Conservation (phyloP, 768 basidiomycete species). For the Tricholoma hemisulphureum region DNA sequence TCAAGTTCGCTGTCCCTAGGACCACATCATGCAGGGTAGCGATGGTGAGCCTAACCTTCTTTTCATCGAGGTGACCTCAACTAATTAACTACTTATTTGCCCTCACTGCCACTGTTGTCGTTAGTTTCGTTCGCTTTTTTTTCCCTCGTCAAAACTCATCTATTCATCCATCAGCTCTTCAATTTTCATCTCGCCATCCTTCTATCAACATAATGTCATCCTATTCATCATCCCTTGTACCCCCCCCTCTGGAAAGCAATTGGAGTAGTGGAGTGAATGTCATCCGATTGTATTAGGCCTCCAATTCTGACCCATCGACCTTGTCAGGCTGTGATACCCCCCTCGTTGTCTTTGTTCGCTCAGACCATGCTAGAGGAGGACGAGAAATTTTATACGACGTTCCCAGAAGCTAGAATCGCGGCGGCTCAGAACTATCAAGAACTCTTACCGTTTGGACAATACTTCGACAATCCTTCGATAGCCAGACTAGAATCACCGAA, state of each 20-base stretch:
- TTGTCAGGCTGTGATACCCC: background rate
- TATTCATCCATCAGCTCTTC: background rate
- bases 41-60: background rate
- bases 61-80: background rate
- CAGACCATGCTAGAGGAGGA: conserved; percentile 18
- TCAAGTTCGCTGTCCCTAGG: background rate
- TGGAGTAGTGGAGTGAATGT: no score
- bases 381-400: conserved; percentile 17
- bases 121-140: background rate
- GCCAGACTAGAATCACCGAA: background rate
- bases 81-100: background rate
- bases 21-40: background rate
- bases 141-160: background rate
- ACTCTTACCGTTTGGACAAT: background rate
- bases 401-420: conserved; percentile 14
- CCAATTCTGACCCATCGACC: background rate
- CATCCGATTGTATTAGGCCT: no score
- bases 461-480: background rate
- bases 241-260: no score
- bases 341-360: conserved; percentile 11
- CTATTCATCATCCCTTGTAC: no score
- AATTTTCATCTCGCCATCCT: no score
- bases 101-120: background rate
- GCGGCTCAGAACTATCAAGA: conserved; percentile 4
- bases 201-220: background rate